Conservation (phyloP, 805 yeast species). For the Candida schatavii region DNA sequence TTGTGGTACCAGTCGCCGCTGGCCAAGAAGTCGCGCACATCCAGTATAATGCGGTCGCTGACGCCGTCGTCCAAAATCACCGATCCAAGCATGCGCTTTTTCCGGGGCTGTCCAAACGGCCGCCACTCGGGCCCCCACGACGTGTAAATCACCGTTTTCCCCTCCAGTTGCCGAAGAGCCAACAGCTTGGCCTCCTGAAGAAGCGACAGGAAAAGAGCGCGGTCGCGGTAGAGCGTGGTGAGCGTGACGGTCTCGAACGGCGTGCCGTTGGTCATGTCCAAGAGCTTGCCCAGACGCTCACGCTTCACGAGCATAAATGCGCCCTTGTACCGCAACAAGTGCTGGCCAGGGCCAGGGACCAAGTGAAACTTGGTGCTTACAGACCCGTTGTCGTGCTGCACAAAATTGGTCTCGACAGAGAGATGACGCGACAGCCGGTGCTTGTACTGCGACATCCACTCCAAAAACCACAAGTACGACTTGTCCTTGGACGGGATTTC, state of each 20-base stretch:
- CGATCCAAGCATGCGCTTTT: conserved; percentile 77
- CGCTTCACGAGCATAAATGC: conserved; percentile 87
- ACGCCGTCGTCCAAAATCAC: conserved; percentile 82
- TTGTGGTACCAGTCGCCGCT: conserved; percentile 91
- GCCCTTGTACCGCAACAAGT: conserved; percentile 77
- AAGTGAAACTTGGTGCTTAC: conserved; percentile 82
- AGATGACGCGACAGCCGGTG: conserved; percentile 76
- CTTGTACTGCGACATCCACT: conserved; percentile 90
- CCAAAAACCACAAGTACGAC: conserved; percentile 90
- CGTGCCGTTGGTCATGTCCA: conserved; percentile 86
- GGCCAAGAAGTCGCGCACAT: conserved; percentile 74
- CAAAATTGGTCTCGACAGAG: conserved; percentile 81
- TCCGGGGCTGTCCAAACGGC: conserved; percentile 93
- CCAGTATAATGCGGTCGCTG: conserved; percentile 60
- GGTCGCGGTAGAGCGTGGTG: conserved; percentile 84
- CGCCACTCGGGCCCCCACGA: conserved; percentile 99
- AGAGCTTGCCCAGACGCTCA: conserved; percentile 84
- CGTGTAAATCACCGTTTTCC: conserved; percentile 89
- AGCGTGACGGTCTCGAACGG: conserved; percentile 96
- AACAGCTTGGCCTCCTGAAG: conserved; percentile 79
- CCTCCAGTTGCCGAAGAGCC: conserved; percentile 82
- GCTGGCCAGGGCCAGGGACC: conserved; percentile 98
- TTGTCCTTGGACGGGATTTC: conserved; percentile 93
- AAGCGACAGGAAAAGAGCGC: conserved; percentile 63
- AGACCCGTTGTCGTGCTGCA: conserved; percentile 91